Evolutionary conservation across 2,329 filamentous ascomycete species (phyloP).

Genomic region (Alternaria triticimaculans): DNA sequence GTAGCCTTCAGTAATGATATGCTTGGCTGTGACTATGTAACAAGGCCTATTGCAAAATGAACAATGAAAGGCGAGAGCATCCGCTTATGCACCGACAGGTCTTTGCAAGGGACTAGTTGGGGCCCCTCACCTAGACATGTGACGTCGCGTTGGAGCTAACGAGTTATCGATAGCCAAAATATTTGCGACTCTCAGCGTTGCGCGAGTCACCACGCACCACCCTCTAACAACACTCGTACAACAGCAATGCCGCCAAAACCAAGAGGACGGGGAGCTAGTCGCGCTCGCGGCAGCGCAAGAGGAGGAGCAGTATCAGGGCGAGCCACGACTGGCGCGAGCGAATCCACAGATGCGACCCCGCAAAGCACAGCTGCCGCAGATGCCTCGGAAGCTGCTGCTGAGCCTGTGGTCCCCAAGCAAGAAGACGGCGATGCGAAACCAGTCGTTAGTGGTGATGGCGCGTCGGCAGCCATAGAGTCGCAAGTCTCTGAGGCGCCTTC

Average conservation of each 20-base stretch:
- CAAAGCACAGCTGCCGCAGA: conserved; percentile 18
- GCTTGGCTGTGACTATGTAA: not conserved
- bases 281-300: conserved; percentile 29
- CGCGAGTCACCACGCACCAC: conserved; percentile 15
- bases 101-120: not conserved
- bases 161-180: conserved; percentile 38
- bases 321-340: conserved; percentile 16
- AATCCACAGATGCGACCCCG: conserved; percentile 22
- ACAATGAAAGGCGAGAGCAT: not conserved
- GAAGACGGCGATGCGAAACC: conserved; percentile 28
- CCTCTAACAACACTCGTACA: not conserved
- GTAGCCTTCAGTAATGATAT: not conserved
- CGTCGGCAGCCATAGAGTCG: conserved; percentile 20
- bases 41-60: not conserved
- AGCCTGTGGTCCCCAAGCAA: conserved; percentile 26
- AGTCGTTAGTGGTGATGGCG: conserved; percentile 13
- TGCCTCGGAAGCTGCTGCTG: conserved; percentile 10
- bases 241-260: conserved; percentile 43
- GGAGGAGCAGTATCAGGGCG: conserved; percentile 24
- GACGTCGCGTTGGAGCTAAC: conserved; percentile 13
- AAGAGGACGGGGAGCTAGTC: conserved; percentile 31
- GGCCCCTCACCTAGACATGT: conserved; percentile 10
- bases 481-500: conserved; percentile 14
- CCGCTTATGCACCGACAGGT: not conserved
- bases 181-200: conserved; percentile 16